Conservation (phyloP, 1,284 basidiomycete genomes). For the Tilletia indica region DNA sequence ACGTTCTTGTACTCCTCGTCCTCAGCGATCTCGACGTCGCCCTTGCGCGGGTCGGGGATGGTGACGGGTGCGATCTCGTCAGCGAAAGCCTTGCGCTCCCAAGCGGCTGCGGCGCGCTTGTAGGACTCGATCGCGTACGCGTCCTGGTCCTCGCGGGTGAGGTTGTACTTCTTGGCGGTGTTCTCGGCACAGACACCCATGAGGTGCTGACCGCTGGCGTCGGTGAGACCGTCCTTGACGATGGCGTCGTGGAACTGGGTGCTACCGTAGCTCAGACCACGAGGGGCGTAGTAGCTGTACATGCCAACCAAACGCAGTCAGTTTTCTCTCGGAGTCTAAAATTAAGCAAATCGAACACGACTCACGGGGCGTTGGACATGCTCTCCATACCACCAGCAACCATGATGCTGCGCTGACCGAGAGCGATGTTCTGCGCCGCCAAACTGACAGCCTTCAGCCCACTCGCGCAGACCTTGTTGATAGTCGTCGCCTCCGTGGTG, state of each 20-base stretch:
- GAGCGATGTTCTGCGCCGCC: slow-evolving; percentile 58
- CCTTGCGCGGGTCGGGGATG: slow-evolving; percentile 78
- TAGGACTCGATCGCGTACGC: slow-evolving; percentile 88
- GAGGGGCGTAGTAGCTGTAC: slow-evolving; percentile 81
- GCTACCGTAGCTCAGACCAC: slow-evolving; percentile 79
- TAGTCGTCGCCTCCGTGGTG: slow-evolving; percentile 90
- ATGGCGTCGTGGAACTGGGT: slow-evolving; percentile 82
- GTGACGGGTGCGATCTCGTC: slow-evolving; percentile 84
- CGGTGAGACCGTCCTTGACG: slow-evolving; percentile 78
- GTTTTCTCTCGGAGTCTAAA: slow-evolving; percentile 13
- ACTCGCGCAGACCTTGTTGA: slow-evolving; percentile 70
- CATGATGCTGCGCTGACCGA: slow-evolving; percentile 57
- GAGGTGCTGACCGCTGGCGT: slow-evolving; percentile 40
- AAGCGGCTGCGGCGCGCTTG: slow-evolving; percentile 84
- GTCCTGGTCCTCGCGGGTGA: slow-evolving; percentile 58
- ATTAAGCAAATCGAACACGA: slow-evolving; percentile 16
- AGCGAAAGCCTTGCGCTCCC: slow-evolving; percentile 79
- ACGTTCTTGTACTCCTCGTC: slow-evolving; percentile 88
- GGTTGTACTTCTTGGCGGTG: slow-evolving; percentile 55
- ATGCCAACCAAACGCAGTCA: not conserved
- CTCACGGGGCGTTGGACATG: slow-evolving; percentile 58
- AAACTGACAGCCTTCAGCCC: slow-evolving; percentile 60
- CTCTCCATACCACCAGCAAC: slow-evolving; percentile 60
- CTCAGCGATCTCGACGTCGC: slow-evolving; percentile 76
- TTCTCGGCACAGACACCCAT: slow-evolving; percentile 57